Evolutionary conservation across 129 eudicot species (phyloP), one percentile per base, ranked within the genome.

Genomic region (Glebionis coronaria): DNA sequence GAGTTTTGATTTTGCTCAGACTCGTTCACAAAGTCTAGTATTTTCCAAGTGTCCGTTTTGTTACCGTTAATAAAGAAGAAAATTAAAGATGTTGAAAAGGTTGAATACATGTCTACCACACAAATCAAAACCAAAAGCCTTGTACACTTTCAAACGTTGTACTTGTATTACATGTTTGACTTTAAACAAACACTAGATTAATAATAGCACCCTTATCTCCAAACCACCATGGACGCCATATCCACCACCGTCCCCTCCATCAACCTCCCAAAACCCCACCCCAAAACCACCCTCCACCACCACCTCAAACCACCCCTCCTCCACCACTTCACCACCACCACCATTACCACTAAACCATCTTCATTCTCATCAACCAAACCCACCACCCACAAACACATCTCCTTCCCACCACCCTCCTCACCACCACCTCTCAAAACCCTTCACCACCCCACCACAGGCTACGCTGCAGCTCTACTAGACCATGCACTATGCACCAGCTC

Each of bases 391-490:
- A 23, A 23, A 23, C 73, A 28, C 19, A 31, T 14, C 62, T 13
- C 47, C 67, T 62, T 53, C 35, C 44, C 78, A 25, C 66, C 54
- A 38, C 67, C 50, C 42, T 18, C 20, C 56, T 47, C 80, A 38
- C 13, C 64, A 46, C 49, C 44, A 13, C 9, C 46, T 2, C 28
- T 13, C 29, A 56, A 72, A 16, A 56, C 72, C 73, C 87, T 76
- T 59, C 83, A 61, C 0, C 68, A 73, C 50, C 79, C 95, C 14
- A 74, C 91, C 19, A 84, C 81, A 23, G 97, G 97, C 56, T 90
- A 90, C 70, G 95, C 95, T 11, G 85, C 88, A 4, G 97, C 97
- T 14, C 85, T 90, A 0, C 12, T 90, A 2, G 97, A 90, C 65
- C 70, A 63, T 16, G 85, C 88, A 1, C 60, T 71, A 5, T 20